phyloP scores from a whole-genome alignment of 1,139 yeast species.

The Taphrina flavorubra region DNA sequence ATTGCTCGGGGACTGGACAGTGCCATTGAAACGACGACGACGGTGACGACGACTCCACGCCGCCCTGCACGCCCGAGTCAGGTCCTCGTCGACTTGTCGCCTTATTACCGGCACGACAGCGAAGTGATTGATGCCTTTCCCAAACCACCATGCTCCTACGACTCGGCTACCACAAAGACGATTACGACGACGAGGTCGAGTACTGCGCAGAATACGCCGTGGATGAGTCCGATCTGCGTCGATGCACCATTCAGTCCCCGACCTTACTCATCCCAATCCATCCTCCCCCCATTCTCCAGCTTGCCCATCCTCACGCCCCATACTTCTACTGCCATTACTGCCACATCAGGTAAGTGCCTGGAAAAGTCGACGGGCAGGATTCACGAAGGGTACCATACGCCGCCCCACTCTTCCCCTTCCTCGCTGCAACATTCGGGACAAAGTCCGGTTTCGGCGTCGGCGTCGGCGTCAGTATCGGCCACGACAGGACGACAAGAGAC shows the following conservation, averaged over 20 bases:
- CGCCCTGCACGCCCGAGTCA: conserved; percentile 13
- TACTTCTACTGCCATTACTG: neutral
- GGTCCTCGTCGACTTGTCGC: no score
- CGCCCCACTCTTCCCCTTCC: conserved; percentile 14
- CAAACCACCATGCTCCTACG: neutral
- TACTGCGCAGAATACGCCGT: neutral
- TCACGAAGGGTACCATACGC: conserved; percentile 12
- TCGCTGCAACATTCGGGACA: neutral
- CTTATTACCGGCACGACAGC: neutral
- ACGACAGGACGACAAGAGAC: neutral
- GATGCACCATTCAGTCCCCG: conserved; percentile 33
- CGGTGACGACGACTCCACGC: conserved; percentile 6
- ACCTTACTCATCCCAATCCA: conserved; percentile 25
- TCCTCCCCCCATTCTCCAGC: conserved; percentile 2
- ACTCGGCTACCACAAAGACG: no score
- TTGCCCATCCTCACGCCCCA: no score
- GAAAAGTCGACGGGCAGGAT: conserved; percentile 1
- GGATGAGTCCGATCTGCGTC: conserved; percentile 4
- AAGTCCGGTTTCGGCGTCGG: no score
- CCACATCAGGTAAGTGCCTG: neutral
- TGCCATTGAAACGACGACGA: conserved; percentile 11
- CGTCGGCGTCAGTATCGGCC: no score
- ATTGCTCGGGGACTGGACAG: conserved; percentile 6
- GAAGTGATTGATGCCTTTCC: conserved; percentile 14
- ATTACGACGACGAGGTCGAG: no score